phyloP scores from a whole-genome alignment of 164 flowering plant species.

The Aristolochia fimbriata region DNA sequence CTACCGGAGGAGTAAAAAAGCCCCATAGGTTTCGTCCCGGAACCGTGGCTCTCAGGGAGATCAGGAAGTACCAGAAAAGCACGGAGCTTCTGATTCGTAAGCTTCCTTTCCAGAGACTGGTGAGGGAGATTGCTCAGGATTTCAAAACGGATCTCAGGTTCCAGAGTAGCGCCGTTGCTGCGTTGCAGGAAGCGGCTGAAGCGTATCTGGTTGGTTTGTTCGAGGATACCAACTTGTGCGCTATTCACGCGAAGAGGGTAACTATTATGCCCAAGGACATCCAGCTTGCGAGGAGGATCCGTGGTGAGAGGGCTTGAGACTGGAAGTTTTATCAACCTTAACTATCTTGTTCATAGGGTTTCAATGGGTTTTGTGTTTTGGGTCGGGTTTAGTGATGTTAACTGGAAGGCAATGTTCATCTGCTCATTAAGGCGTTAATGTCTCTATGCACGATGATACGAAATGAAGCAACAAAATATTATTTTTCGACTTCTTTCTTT shows the following conservation, averaged over 20 bases:
- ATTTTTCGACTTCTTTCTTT: too few relatives aligned
- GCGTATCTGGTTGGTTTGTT: conserved; percentile 8
- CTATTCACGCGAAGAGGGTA: conserved; percentile 11
- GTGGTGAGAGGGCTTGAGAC: conserved; percentile 11
- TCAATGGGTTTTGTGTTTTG: too few relatives aligned
- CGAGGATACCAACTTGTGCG: conserved; percentile 9
- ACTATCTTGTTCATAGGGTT: not conserved
- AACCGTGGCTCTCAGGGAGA: conserved; percentile 10
- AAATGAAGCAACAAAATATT: too few relatives aligned
- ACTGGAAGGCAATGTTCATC: not conserved
- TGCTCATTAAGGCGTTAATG: not conserved
- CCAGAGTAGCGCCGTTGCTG: conserved; percentile 10
- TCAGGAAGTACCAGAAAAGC: conserved; percentile 10
- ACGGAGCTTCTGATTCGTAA: conserved; percentile 9
- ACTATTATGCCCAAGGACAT: conserved; percentile 17
- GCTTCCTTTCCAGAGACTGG: conserved; percentile 8
- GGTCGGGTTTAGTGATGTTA: not conserved
- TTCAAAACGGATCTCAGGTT: conserved; percentile 10
- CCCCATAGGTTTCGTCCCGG: conserved; percentile 10
- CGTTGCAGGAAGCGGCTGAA: conserved; percentile 7
- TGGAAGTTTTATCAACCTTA: not conserved
- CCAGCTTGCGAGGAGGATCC: conserved; percentile 14
- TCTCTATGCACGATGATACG: too few relatives aligned
- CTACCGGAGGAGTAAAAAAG: conserved; percentile 9
- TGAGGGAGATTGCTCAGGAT: conserved; percentile 7